phyloP scores from a whole-genome alignment of 2,329 filamentous ascomycete species.

The Pestalotiopsis sp. region DNA sequence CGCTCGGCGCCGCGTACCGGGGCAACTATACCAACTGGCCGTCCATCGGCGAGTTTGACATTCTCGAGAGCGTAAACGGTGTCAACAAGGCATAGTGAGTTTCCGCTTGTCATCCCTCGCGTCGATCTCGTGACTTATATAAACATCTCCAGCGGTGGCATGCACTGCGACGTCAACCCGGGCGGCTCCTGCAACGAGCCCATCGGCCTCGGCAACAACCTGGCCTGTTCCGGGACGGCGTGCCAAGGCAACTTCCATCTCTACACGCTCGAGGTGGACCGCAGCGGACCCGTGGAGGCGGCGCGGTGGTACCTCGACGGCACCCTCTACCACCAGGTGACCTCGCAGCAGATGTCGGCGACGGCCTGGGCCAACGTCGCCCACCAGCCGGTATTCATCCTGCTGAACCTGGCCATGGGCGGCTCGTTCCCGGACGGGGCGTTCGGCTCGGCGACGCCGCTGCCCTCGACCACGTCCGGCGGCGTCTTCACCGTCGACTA shows the following conservation, averaged over 20 bases:
- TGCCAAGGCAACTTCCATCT: slow-evolving; percentile 27
- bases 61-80: slow-evolving; percentile 32
- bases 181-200: slow-evolving; percentile 32
- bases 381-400: slow-evolving; percentile 26
- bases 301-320: slow-evolving; percentile 28
- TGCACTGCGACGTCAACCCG: slow-evolving; percentile 30
- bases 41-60: slow-evolving; percentile 28
- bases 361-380: slow-evolving; percentile 24
- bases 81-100: slow-evolving; percentile 17
- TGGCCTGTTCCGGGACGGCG: slow-evolving; percentile 7
- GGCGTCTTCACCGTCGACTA: slow-evolving; percentile 19
- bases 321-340: slow-evolving; percentile 20
- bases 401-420: slow-evolving; percentile 30
- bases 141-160: slow-evolving; percentile 12
- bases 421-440: slow-evolving; percentile 28
- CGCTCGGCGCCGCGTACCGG: slow-evolving; percentile 40
- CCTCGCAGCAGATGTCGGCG: slow-evolving; percentile 21
- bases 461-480: slow-evolving; percentile 15
- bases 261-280: slow-evolving; percentile 30
- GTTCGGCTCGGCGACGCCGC: slow-evolving; percentile 25
- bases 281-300: slow-evolving; percentile 15
- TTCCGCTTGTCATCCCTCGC: background rate
- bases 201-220: slow-evolving; percentile 21
- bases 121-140: background rate
- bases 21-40: slow-evolving; percentile 34